A percentile compares a stretch with the other conserved stretches of the same genome.
These are phyloP conservation scores for Ogataea polymorpha DNA, from an alignment of 805 yeast genomes.

Conservation along the genomic window DNA sequence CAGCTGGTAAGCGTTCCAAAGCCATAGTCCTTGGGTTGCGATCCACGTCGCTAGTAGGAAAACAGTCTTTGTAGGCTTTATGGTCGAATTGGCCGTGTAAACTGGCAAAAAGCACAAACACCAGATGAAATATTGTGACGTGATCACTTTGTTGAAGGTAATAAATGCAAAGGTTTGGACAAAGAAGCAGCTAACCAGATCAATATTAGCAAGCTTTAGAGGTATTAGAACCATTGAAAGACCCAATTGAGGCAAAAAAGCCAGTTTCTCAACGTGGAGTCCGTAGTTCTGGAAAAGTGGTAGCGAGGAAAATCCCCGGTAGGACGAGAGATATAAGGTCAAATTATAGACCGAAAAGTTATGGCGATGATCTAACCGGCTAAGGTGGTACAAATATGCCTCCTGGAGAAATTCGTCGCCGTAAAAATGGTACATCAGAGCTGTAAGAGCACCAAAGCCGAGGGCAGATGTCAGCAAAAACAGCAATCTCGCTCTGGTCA, in stretches of 20 bases:
- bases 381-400: slow-evolving; percentile 78
- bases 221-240: slow-evolving; percentile 63
- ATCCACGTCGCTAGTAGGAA: slow-evolving; percentile 58
- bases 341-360: slow-evolving; percentile 88
- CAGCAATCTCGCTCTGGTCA: slow-evolving; percentile 41
- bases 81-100: slow-evolving; percentile 47
- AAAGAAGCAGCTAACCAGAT: slow-evolving; percentile 55
- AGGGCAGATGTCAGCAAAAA: slow-evolving; percentile 40
- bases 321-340: slow-evolving; percentile 61
- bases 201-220: slow-evolving; percentile 36
- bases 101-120: slow-evolving; percentile 82
- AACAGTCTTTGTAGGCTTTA: slow-evolving; percentile 39
- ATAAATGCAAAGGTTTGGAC: slow-evolving; percentile 79
- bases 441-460: slow-evolving; percentile 48
- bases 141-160: slow-evolving; percentile 76
- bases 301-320: slow-evolving; percentile 20
- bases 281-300: slow-evolving; percentile 6
- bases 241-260: slow-evolving; percentile 80
- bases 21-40: slow-evolving; percentile 71
- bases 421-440: slow-evolving; percentile 62
- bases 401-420: slow-evolving; percentile 75
- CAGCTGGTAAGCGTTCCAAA: slow-evolving; percentile 67
- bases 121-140: slow-evolving; percentile 97
- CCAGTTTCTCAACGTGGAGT: slow-evolving; percentile 40
- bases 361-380: slow-evolving; percentile 88